phyloP scores from a whole-genome alignment of 257 asterid genomes.

The Salvia rosmarinus region DNA sequence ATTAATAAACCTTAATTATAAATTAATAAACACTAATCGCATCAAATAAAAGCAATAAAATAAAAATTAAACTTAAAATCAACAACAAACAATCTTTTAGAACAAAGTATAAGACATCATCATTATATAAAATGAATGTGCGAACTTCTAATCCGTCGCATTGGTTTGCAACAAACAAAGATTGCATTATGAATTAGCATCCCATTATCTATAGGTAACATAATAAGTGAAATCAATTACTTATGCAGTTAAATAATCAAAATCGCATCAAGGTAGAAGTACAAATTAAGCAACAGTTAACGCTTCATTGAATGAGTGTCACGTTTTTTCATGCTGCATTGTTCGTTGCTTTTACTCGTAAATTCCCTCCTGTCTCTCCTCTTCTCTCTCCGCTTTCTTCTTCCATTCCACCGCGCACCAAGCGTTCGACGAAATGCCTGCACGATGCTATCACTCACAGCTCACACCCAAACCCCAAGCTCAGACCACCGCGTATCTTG shows the following conservation, averaged over 20 bases:
- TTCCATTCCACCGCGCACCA: background rate
- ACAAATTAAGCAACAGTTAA: slow-evolving; percentile 13
- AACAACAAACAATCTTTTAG: too few species aligned
- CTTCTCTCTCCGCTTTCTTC: slow-evolving; percentile 10
- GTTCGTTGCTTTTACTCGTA: slow-evolving; percentile 50
- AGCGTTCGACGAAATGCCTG: slow-evolving; percentile 84
- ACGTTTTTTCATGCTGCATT: slow-evolving; percentile 35
- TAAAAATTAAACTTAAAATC: too few species aligned
- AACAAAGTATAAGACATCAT: too few species aligned
- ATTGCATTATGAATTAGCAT: background rate
- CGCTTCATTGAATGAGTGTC: slow-evolving; percentile 23
- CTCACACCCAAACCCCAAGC: slow-evolving; percentile 32
- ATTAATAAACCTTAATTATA: too few species aligned
- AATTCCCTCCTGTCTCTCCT: background rate
- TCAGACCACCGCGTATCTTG: slow-evolving; percentile 31
- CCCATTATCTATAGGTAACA: background rate
- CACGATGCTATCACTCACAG: slow-evolving; percentile 63
- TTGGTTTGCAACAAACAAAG: background rate
- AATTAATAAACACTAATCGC: too few species aligned
- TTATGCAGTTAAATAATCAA: background rate
- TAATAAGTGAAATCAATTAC: background rate
- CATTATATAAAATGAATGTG: background rate
- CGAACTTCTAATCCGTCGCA: background rate
- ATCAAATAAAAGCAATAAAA: too few species aligned
- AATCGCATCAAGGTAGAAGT: slow-evolving; percentile 15